Base-by-base conservation (phyloP, 1,139 yeast species). In the Lodderomyces theae region DNA sequence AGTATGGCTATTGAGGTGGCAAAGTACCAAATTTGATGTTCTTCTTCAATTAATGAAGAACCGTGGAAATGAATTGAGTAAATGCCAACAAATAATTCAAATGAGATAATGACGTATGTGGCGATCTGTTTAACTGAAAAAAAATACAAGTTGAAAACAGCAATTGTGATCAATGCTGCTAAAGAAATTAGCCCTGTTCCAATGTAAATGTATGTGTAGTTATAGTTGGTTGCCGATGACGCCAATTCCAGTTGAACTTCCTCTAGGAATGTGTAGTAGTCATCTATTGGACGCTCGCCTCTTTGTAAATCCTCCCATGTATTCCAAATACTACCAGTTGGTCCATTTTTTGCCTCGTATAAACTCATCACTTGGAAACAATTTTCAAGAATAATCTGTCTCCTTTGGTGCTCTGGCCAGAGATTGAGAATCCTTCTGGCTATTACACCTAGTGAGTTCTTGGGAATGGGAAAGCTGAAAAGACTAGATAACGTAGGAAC, bases 1-100 rank as follows among this genome's bases (percentile, higher is more conserved):
- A 33, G 41, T 17, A 42, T 45, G 12, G 50, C 56, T 37, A 71
- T 39, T 0, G 79, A 63, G 0, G 78, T 64, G 13, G 81, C 68
- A 74, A 92, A 84, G 86, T 95, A 92, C 99, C 99, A 92, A 12
- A 89, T 63, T 57, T 89, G 97, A 56, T 92, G 96, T 55, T 92
- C 99, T 58, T 92, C 99, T 54, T 92, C 99, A n/a, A 92, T 86
- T 48, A 89, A 70, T 19, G 96, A 87, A 29, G 96, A 86, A 0
- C 95, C 97, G 66, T 88, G 87, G 58, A 85, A 82, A 36, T 83
- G 79, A 1, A 71, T 48, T 0, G 84, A 71, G 53, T 80, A 82
- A 0, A 69, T 33, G 1, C 69, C 47, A 8, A 79, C 67, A 17
- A 79, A 56, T 0, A 48, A 42, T 21, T 64, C 47, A 44, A 63